Evolutionary conservation across 2,329 filamentous ascomycete species (phyloP).

Genomic region (Aureobasidium sp.): DNA sequence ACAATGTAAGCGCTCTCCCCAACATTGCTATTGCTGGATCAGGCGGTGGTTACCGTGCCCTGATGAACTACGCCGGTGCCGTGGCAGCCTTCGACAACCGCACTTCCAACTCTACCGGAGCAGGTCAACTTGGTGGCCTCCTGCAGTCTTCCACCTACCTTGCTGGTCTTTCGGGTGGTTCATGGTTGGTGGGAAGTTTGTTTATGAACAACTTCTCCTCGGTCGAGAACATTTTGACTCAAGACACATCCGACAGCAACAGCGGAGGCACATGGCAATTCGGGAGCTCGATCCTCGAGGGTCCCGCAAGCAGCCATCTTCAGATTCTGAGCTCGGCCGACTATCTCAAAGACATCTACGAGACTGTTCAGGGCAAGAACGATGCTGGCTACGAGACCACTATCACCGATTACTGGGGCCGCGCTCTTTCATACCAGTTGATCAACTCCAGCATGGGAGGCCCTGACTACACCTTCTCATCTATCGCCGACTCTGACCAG

Average conservation of each 20-base stretch:
- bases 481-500: slow-evolving; percentile 55
- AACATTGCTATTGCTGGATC: slow-evolving; percentile 72
- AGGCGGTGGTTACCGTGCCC: slow-evolving; percentile 78
- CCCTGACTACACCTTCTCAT: slow-evolving; percentile 72
- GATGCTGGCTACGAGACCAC: slow-evolving; percentile 59
- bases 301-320: slow-evolving; percentile 43
- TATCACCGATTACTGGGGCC: slow-evolving; percentile 82
- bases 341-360: slow-evolving; percentile 55
- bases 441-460: slow-evolving; percentile 69
- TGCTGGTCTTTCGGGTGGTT: slow-evolving; percentile 71
- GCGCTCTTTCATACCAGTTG: slow-evolving; percentile 78
- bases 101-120: slow-evolving; percentile 51
- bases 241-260: slow-evolving; percentile 25
- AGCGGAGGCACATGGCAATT: slow-evolving; percentile 53
- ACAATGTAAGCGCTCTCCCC: slow-evolving; percentile 51
- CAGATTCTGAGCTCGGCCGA: slow-evolving; percentile 47
- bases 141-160: slow-evolving; percentile 76
- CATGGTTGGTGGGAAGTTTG: slow-evolving; percentile 77
- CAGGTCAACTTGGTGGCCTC: slow-evolving; percentile 68
- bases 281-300: slow-evolving; percentile 52
- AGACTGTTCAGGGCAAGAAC: slow-evolving; percentile 52
- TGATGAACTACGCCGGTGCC: slow-evolving; percentile 74
- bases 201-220: slow-evolving; percentile 72
- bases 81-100: slow-evolving; percentile 71
- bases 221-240: slow-evolving; percentile 47